Percentiles rank a stretch among this genome's conserved stretches.
phyloP scores from a whole-genome alignment of 257 asterid genomes.

The Jasminum sambac region DNA sequence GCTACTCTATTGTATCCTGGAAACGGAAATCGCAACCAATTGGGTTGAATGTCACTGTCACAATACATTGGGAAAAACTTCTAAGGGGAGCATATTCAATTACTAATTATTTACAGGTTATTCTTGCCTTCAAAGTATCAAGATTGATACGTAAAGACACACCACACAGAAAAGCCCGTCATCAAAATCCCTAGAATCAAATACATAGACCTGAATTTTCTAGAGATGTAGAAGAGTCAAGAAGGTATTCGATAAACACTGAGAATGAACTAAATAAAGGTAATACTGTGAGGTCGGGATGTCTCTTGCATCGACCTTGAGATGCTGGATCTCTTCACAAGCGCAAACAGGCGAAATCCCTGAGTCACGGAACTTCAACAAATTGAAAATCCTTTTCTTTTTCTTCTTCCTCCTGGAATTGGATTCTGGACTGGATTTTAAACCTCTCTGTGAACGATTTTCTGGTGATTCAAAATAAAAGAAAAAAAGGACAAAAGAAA shows the following conservation, averaged over 20 bases:
- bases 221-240: constrained; percentile 5
- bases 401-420: constrained; percentile 30
- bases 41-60: background rate
- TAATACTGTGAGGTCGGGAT: background rate
- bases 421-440: background rate
- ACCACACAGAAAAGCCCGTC: background rate
- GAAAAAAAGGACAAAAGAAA: no score
- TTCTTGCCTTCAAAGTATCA: background rate
- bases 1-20: background rate
- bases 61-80: background rate
- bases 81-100: constrained; percentile 1
- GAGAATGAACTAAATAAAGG: background rate
- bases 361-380: constrained; percentile 43
- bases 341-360: constrained; percentile 44
- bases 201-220: constrained; percentile 11
- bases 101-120: background rate
- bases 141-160: background rate
- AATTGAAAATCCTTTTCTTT: constrained; percentile 25
- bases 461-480: constrained; percentile 57
- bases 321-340: background rate
- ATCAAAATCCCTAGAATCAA: background rate
- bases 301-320: background rate
- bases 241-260: background rate
- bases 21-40: background rate
- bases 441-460: constrained; percentile 22